phyloP scores from a whole-genome alignment of 139 green algal species.

The Eudorina sp. region DNA sequence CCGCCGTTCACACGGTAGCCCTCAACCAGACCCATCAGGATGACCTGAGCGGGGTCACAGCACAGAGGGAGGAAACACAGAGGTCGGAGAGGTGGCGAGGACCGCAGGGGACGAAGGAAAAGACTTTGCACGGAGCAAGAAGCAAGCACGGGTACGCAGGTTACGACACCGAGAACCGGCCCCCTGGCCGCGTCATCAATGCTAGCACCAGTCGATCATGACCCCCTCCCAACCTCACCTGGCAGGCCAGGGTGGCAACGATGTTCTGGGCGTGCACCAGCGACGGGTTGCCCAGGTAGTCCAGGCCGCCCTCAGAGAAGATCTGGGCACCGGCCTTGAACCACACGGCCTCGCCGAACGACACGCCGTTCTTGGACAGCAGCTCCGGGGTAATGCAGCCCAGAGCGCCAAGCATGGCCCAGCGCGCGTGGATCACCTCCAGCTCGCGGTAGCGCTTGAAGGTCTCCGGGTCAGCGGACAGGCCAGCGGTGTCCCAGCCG shows the following conservation, averaged over 20 bases:
- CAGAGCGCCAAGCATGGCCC: constrained; percentile 96
- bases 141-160: no score
- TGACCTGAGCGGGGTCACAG: constrained; percentile 63
- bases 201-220: no score
- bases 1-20: constrained; percentile 89
- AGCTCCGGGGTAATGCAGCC: constrained; percentile 79
- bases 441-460: constrained; percentile 89
- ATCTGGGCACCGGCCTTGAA: constrained; percentile 97
- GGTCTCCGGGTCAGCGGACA: constrained; percentile 92
- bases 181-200: no score
- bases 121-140: no score
- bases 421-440: constrained; percentile 98
- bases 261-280: constrained; percentile 97
- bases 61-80: no score
- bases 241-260: constrained; percentile 89
- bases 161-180: no score
- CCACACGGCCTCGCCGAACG: constrained; percentile 91
- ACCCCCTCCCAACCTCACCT: constrained; percentile 72
- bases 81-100: no score
- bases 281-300: constrained; percentile 96
- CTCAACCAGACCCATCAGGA: constrained; percentile 90
- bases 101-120: no score
- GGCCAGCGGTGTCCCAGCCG: constrained; percentile 94
- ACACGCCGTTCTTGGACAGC: constrained; percentile 61
- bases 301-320: constrained; percentile 89